Conservation (phyloP, 352 stramenopile species). For the Pythium sukuiense region DNA sequence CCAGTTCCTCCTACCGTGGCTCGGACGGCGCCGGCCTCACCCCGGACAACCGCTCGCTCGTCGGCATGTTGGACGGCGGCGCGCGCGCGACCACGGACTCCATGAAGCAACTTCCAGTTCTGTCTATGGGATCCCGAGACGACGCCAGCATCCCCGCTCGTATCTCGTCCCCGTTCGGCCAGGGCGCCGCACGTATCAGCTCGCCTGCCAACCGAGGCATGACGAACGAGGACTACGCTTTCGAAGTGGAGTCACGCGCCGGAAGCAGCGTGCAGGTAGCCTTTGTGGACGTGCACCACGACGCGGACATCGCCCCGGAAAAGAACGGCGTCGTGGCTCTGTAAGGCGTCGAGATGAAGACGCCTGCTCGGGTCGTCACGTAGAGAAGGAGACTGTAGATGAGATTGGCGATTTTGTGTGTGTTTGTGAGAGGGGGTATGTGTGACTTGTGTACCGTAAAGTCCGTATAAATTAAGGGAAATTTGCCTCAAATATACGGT, state of each 20-base stretch:
- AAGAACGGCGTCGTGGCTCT: constrained; percentile 24
- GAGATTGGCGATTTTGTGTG: constrained; percentile 1
- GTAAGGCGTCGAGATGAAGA: constrained; percentile 1
- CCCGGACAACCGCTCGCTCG: constrained; percentile 27
- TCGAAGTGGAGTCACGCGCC: constrained; percentile 18
- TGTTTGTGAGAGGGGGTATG: not conserved
- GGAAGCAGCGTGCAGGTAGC: constrained; percentile 23
- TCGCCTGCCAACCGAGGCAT: constrained; percentile 13
- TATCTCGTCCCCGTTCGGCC: constrained; percentile 24
- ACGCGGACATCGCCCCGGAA: constrained; percentile 6
- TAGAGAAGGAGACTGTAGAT: not conserved
- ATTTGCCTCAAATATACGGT: constrained; percentile 2
- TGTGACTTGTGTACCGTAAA: constrained; percentile 5
- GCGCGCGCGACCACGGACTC: constrained; percentile 14
- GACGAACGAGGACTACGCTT: constrained; percentile 24
- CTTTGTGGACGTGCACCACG: constrained; percentile 12
- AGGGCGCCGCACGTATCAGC: constrained; percentile 19
- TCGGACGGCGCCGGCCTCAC: constrained; percentile 14
- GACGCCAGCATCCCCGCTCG: not conserved
- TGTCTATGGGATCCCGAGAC: constrained; percentile 8
- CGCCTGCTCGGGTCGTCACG: not conserved
- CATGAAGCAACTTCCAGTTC: constrained; percentile 21
- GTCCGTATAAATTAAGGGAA: constrained; percentile 15
- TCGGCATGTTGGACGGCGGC: constrained; percentile 18
- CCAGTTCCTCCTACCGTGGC: constrained; percentile 11